Evolutionary conservation across 2,329 filamentous ascomycete genomes (phyloP), one percentile per base, ranked within the genome.

Genomic region (Hypoxylon sp.): DNA sequence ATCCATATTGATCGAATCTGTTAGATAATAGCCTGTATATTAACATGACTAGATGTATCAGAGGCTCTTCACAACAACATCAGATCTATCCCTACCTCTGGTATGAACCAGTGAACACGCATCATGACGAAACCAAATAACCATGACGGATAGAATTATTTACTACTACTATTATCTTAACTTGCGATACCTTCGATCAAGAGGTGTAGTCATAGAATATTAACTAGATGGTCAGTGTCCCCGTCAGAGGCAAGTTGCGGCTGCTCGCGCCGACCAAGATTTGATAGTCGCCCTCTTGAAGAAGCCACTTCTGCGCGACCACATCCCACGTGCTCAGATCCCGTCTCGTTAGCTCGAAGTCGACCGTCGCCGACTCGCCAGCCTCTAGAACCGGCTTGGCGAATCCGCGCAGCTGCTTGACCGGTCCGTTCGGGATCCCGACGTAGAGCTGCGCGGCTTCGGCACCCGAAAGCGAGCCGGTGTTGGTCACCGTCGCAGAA

Each of bases 311-410:
- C 70, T 88, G 83, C 9, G 69, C 64, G 0, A 71, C 70, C 0
- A 78, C 72, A 65, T 88, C 81, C 86, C 86, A 89, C 40, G 85
- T 82, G 60, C 82, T 86, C 34, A 89, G 57, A 67, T 89, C 86
- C 38, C 82, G 77, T 41, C 82, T 74, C 20, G 78, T 81, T 19
- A 89, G 67, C 17, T 75, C 71, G 56, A 89, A 80, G 0, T 67
- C 72, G 2, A 83, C 76, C 1, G 69, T 75, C n/a, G 73, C 66
- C 6, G 70, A 78, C 51, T 78, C 73, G 0, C 77, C 79, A 0
- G 76, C 65, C 11, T 70, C 67, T 9, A 89, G 64, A 11, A 69
- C 68, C 5, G 84, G 73, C 68, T 88, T 87, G 50, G 76, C 76
- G 59, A 88, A 88, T 3, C 85, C 83, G 7, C 86, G 75, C 4